These are phyloP conservation scores for Bipolaris bicolor DNA, from an alignment of 2,329 filamentous ascomycete species.

Conservation along the genomic window DNA sequence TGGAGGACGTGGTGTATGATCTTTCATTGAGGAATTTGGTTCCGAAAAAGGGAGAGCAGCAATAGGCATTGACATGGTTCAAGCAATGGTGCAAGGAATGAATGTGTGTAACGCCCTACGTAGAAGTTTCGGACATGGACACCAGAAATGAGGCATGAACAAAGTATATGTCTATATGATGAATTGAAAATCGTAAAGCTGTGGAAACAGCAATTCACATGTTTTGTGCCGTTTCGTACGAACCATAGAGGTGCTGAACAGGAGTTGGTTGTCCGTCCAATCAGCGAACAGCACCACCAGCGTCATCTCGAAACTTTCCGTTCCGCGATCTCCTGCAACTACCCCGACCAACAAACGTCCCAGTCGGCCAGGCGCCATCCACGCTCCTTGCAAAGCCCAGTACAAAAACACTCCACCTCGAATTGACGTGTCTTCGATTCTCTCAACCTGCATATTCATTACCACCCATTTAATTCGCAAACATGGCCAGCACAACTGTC, in stretches of 20 bases:
- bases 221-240: neutral
- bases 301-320: constrained; percentile 20
- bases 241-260: constrained; percentile 11
- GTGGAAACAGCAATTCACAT: neutral
- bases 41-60: constrained; percentile 33
- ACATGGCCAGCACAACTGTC: constrained; percentile 37
- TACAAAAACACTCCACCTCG: neutral
- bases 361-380: constrained; percentile 27
- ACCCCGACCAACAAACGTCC: constrained; percentile 10
- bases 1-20: constrained; percentile 98
- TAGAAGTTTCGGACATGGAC: neutral
- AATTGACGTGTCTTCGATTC: neutral
- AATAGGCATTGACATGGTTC: neutral
- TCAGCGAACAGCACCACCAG: constrained; percentile 26
- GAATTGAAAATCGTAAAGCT: neutral
- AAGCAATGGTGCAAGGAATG: neutral
- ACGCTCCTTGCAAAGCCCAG: constrained; percentile 23
- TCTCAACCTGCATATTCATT: neutral
- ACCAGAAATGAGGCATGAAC: neutral
- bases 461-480: neutral
- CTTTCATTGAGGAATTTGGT: constrained; percentile 84
- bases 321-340: constrained; percentile 24
- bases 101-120: neutral
- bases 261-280: neutral
- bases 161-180: neutral